These are phyloP conservation scores for Ogataea methylovora DNA, from an alignment of 805 yeast genomes.

Conservation along the genomic window DNA sequence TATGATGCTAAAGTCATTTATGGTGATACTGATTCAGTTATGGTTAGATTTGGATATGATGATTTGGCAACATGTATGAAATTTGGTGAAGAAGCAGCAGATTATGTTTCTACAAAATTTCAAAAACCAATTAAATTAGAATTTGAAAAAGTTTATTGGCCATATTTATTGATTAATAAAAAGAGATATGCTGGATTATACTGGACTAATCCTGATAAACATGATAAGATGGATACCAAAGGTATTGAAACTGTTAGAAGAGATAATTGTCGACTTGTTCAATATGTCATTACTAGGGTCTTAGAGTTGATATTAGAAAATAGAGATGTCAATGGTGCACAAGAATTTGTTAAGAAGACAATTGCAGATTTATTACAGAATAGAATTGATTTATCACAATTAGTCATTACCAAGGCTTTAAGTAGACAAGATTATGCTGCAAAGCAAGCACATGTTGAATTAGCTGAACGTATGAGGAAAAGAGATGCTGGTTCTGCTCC, in stretches of 20 bases:
- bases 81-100: constrained; percentile 93
- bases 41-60: constrained; percentile 90
- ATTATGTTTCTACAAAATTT: constrained; percentile 70
- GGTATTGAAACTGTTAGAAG: constrained; percentile 98
- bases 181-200: constrained; percentile 95
- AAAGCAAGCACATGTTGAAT: constrained; percentile 94
- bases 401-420: constrained; percentile 89
- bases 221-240: constrained; percentile 95
- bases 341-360: constrained; percentile 74
- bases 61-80: constrained; percentile 83
- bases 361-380: constrained; percentile 89
- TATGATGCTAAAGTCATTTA: constrained; percentile 86
- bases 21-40: constrained; percentile 99
- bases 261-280: constrained; percentile 93
- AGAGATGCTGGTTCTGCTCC: constrained; percentile 99
- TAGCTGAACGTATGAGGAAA: constrained; percentile 92
- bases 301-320: constrained; percentile 79
- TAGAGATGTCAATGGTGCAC: constrained; percentile 80
- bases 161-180: constrained; percentile 88
- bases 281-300: constrained; percentile 88
- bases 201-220: constrained; percentile 91
- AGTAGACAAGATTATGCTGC: constrained; percentile 88
- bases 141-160: constrained; percentile 94
- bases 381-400: constrained; percentile 83
- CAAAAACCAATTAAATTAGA: constrained; percentile 86